Percentiles rank a stretch among this genome's conserved stretches.
Evolutionary conservation across 352 stramenopile genomes (phyloP).

Genomic region (Phytophthora hibernalis): DNA sequence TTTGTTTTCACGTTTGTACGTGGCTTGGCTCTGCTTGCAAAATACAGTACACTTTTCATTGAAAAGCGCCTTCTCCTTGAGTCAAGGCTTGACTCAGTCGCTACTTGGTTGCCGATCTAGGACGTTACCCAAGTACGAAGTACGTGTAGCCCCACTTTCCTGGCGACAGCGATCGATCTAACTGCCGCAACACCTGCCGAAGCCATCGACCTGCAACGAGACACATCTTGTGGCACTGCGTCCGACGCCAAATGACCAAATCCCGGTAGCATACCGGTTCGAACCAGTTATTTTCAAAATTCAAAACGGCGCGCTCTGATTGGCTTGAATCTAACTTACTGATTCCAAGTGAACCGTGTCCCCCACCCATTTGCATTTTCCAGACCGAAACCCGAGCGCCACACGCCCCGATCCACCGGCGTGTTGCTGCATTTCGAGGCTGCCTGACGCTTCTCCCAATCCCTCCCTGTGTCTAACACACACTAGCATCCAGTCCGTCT

Average conservation of each 20-base stretch:
- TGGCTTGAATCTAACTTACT: slow-evolving; percentile 36
- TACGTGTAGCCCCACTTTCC: too few relatives aligned
- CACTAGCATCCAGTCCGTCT: slow-evolving; percentile 1
- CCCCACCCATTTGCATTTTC: slow-evolving; percentile 15
- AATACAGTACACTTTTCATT: too few relatives aligned
- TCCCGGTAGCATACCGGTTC: slow-evolving; percentile 23
- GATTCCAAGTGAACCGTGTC: slow-evolving; percentile 30
- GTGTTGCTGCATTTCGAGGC: background rate
- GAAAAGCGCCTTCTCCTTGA: too few relatives aligned
- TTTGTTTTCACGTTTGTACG: background rate
- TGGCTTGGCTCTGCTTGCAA: background rate
- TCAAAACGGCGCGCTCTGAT: slow-evolving; percentile 33
- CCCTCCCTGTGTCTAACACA: slow-evolving; percentile 19
- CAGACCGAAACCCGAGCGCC: slow-evolving; percentile 20
- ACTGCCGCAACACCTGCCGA: too few relatives aligned
- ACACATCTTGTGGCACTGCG: background rate
- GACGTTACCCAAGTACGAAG: too few relatives aligned
- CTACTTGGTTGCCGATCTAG: too few relatives aligned
- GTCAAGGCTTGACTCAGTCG: too few relatives aligned
- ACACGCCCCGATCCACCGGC: slow-evolving; percentile 8
- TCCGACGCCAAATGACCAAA: background rate
- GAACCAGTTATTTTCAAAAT: slow-evolving; percentile 39
- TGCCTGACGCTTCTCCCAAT: background rate
- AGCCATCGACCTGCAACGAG: too few relatives aligned
- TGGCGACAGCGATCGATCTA: too few relatives aligned